Evolutionary conservation across 2,329 filamentous ascomycete species (phyloP), one percentile per base, ranked within the genome.

Genomic region (Didymella segeticola): DNA sequence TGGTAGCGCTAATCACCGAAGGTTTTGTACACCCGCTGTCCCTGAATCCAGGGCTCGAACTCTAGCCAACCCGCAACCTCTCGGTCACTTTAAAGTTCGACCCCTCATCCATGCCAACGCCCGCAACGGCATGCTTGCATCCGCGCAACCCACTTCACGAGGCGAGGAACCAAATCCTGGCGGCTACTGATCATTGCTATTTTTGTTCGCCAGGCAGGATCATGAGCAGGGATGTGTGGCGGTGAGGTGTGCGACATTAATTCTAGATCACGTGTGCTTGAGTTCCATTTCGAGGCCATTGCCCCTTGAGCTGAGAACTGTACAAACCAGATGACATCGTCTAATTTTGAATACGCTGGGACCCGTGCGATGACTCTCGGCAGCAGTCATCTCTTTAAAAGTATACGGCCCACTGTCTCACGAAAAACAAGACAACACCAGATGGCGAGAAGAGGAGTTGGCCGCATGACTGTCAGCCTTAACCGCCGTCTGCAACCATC

Each of bases 111-210:
- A 19, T 42, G 46, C 23, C 22, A 30, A 26, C 23, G 29, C 46
- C n/a, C 19, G 23, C 46, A 46, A 46, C 47, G 41, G 29, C 46
- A 52, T 62, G 52, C 47, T 45, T 42, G 53, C 36, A 52, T 42
- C 43, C 42, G 42, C 26, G 27, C 34, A 39, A 34, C 12, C 38
- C 29, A 36, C 14, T 26, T 3, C 3, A 46, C 27, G 11, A 46
- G 34, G 29, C 42, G 33, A 39, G 27, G 37, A n/a, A 12, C 15
- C 4, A 25, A 20, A 43, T 46, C 25, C 45, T 27, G 51, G 51
- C 45, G 45, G 31, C 27, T 48, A 38, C 17, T 12, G 11, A 23
- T 11, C 14, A 26, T 15, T 45, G 39, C 51, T 54, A 49, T 54
- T 54, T 54, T 11, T 4, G 34, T 45, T 39, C 26, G 11, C 17